Percentiles rank a stretch among this genome's conserved stretches.
Evolutionary conservation across 2,329 filamentous ascomycete species (phyloP).

Genomic region (Dothideomycetidae sp.): DNA sequence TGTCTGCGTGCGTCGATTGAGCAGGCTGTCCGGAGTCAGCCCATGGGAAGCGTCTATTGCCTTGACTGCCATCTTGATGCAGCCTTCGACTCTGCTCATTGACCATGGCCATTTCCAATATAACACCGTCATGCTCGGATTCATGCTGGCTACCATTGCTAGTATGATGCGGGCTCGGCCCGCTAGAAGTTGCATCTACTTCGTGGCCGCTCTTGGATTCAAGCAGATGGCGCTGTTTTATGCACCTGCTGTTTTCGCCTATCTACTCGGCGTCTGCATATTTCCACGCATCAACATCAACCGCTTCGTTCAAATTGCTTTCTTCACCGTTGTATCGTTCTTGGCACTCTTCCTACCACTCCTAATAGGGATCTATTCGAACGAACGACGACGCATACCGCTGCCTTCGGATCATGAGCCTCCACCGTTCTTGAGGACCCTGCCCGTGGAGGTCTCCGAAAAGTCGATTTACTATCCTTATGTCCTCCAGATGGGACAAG

Average conservation of each 20-base stretch:
- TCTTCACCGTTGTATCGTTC: conserved; percentile 61
- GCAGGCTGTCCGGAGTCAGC: conserved; percentile 60
- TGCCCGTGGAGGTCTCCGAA: conserved; percentile 41
- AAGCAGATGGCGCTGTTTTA: conserved; percentile 99
- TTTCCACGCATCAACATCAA: conserved; percentile 53
- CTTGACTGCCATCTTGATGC: conserved; percentile 79
- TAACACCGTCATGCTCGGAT: conserved; percentile 95
- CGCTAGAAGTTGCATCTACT: conserved; percentile 84
- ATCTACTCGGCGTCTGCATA: conserved; percentile 74
- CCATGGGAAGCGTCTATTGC: conserved; percentile 75
- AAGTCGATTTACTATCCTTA: conserved; percentile 59
- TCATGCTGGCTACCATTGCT: conserved; percentile 74
- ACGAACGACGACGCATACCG: conserved; percentile 50
- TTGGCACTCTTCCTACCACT: conserved; percentile 62
- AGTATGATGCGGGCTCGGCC: conserved; percentile 73
- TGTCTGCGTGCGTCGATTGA: conserved; percentile 71
- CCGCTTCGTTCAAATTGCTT: conserved; percentile 59
- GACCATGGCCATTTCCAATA: conserved; percentile 97
- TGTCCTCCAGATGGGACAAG: conserved; percentile 65
- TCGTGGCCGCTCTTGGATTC: conserved; percentile 85
- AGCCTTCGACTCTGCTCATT: conserved; percentile 77
- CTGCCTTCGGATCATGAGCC: conserved; percentile 34
- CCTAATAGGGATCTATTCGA: conserved; percentile 54
- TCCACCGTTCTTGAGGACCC: conserved; percentile 50
- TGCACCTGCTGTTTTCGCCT: conserved; percentile 82